Conservation (phyloP, 2,329 filamentous ascomycete species). For the Neoarthrinium moseri region DNA sequence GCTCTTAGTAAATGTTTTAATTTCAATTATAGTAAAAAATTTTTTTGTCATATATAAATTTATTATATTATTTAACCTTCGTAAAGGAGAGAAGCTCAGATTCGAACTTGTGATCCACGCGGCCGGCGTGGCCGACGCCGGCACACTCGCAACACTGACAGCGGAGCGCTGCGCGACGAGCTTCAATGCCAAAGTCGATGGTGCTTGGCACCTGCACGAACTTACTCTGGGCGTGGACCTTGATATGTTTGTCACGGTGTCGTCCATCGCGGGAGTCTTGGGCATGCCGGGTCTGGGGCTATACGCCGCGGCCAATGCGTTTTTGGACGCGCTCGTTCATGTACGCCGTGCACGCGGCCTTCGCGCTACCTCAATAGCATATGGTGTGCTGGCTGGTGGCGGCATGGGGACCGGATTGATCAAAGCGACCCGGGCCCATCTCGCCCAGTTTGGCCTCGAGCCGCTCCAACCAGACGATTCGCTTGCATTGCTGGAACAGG, state of each 20-base stretch:
- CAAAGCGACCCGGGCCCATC: conserved; percentile 16
- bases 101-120: conserved; percentile 28
- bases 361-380: conserved; percentile 25
- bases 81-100: too few relatives aligned
- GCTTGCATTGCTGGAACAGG: conserved; percentile 18
- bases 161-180: conserved; percentile 20
- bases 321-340: conserved; percentile 21
- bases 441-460: conserved; percentile 23
- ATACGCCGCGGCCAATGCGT: conserved; percentile 25
- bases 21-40: too few relatives aligned
- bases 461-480: conserved; percentile 16
- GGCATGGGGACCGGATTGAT: conserved; percentile 24
- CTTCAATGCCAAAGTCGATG: conserved; percentile 22
- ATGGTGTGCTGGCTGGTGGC: conserved; percentile 24
- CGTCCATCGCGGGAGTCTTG: conserved; percentile 26
- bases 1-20: too few relatives aligned
- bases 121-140: conserved; percentile 24
- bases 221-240: conserved; percentile 20
- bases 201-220: conserved; percentile 24
- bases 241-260: conserved; percentile 25
- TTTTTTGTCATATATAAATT: too few relatives aligned
- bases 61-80: too few relatives aligned
- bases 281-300: conserved; percentile 23
- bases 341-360: conserved; percentile 17
- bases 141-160: conserved; percentile 25